phyloP scores from a whole-genome alignment of 306 rosid species.

The Mimosa bimucronata region DNA sequence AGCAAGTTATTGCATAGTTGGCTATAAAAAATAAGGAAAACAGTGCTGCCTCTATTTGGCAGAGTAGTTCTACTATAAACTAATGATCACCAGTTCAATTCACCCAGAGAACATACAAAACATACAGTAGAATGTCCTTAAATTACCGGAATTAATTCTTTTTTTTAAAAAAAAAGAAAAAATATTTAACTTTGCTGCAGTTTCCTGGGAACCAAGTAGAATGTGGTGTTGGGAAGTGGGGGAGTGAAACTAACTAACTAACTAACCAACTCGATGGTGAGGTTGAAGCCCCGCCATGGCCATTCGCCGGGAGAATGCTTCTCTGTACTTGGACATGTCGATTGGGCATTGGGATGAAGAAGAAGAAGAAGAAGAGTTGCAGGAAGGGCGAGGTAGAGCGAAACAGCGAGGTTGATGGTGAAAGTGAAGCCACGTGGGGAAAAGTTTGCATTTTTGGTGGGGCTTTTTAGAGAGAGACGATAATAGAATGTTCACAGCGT shows the following conservation, averaged over 20 bases:
- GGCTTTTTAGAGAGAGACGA: conserved; percentile 46
- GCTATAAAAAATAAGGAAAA: not conserved
- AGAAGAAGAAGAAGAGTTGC: conserved; percentile 41
- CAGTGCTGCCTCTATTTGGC: not conserved
- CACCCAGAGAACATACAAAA: not conserved
- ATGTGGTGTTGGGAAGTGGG: not conserved
- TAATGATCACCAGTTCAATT: conserved; percentile 13
- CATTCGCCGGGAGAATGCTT: conserved; percentile 82
- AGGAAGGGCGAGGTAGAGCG: conserved; percentile 39
- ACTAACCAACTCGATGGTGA: conserved; percentile 75
- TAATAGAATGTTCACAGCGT: conserved; percentile 39
- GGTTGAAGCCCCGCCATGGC: conserved; percentile 90
- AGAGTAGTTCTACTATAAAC: conserved; percentile 3
- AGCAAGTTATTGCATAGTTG: conserved; percentile 1
- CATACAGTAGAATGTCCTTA: not conserved
- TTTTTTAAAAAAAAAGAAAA: not conserved
- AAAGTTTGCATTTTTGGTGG: conserved; percentile 37
- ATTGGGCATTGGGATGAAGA: conserved; percentile 47
- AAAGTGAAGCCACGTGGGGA: conserved; percentile 31
- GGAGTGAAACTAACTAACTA: not conserved
- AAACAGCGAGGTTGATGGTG: conserved; percentile 35
- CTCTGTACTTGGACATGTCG: conserved; percentile 58
- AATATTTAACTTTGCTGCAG: not conserved
- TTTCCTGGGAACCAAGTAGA: conserved; percentile 7
- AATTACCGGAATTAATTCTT: not conserved